Evolutionary conservation across 2,329 filamentous ascomycete genomes (phyloP).

Genomic region (Alternaria alternata): DNA sequence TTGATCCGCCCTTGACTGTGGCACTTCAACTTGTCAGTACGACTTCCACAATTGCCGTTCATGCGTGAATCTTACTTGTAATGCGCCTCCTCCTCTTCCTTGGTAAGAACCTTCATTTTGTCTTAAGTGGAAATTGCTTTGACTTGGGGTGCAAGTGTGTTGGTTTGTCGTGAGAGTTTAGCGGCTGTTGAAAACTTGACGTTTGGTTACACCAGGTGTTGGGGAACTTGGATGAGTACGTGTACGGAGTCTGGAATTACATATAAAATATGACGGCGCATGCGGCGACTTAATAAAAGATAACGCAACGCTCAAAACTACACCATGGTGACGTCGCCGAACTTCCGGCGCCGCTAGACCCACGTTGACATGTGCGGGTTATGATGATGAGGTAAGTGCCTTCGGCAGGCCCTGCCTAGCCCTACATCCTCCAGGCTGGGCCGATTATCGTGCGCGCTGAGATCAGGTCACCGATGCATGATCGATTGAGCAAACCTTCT

Average conservation of each 20-base stretch:
- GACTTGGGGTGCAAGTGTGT: neutral
- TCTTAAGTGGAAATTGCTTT: slow-evolving; percentile 2
- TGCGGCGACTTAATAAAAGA: slow-evolving; percentile 39
- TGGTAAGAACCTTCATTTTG: slow-evolving; percentile 91
- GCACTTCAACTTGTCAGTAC: slow-evolving; percentile 53
- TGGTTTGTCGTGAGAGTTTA: neutral
- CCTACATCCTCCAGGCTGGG: slow-evolving; percentile 10
- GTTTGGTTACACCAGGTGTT: neutral
- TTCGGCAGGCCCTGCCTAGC: slow-evolving; percentile 36
- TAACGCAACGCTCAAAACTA: slow-evolving; percentile 33
- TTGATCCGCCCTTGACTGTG: slow-evolving; percentile 79
- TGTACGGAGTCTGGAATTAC: neutral
- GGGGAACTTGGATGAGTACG: neutral
- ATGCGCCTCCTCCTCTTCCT: slow-evolving; percentile 89
- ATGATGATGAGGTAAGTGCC: slow-evolving; percentile 36
- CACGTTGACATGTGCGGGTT: slow-evolving; percentile 11
- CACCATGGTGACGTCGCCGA: slow-evolving; percentile 51
- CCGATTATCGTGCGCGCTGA: slow-evolving; percentile 16
- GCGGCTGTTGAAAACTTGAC: neutral
- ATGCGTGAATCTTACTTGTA: slow-evolving; percentile 65
- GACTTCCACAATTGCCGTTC: neutral
- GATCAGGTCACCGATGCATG: slow-evolving; percentile 32
- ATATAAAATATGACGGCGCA: slow-evolving; percentile 18
- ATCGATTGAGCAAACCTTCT: slow-evolving; percentile 9
- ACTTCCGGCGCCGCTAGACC: slow-evolving; percentile 34